phyloP scores from a whole-genome alignment of 257 asterid genomes.

The Sherardia arvensis region DNA sequence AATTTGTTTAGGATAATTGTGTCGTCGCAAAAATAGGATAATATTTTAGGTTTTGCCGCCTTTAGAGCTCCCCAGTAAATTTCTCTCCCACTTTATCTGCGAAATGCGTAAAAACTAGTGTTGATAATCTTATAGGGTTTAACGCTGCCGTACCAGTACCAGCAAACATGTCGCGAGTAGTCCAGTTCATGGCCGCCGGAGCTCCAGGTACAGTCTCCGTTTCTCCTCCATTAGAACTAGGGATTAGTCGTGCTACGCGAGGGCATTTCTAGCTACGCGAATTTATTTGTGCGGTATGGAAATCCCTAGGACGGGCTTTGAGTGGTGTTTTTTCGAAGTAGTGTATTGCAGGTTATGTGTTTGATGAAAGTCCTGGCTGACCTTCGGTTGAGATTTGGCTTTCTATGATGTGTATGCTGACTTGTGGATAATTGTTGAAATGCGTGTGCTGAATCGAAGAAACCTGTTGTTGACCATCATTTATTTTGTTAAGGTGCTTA shows the following conservation, averaged over 20 bases:
- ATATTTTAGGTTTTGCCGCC: background rate
- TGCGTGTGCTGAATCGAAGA: background rate
- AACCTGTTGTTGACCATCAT: background rate
- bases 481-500: too few species aligned
- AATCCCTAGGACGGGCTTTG: background rate
- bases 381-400: background rate
- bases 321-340: background rate
- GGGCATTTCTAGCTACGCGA: background rate
- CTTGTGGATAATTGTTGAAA: background rate
- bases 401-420: background rate
- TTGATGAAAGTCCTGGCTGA: conserved; percentile 2
- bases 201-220: conserved; percentile 6
- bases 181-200: conserved; percentile 4
- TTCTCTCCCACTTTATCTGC: background rate
- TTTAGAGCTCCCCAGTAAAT: background rate
- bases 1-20: background rate
- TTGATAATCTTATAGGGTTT: background rate
- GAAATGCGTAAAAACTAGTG: background rate
- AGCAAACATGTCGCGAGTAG: background rate
- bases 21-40: background rate
- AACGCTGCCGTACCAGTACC: background rate
- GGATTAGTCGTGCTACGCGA: background rate
- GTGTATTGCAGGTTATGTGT: conserved; percentile 1
- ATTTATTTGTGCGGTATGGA: background rate
- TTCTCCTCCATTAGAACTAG: background rate